Conservation (phyloP, 176 grass and related monocot genomes). For the Oryza punctata region DNA sequence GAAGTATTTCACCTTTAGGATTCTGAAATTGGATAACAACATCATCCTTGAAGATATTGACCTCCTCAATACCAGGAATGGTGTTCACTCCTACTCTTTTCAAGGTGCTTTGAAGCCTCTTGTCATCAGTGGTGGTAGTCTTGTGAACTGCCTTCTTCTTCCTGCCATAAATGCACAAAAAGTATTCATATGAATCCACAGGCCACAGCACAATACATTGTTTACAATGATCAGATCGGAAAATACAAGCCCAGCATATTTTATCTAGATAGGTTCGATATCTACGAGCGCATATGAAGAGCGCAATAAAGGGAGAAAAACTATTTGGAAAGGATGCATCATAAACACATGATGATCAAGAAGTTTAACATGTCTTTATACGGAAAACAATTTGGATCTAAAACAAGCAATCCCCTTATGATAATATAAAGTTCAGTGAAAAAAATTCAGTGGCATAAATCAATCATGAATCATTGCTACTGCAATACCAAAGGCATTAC, state of each 20-base stretch:
- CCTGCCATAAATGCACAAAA: conserved; percentile 35
- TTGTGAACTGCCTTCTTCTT: conserved; percentile 96
- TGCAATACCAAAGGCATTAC: neutral
- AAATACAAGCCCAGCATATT: neutral
- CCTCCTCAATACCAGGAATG: conserved; percentile 81
- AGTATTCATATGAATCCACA: neutral
- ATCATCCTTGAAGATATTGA: conserved; percentile 86
- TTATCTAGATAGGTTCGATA: neutral
- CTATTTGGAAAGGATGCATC: neutral
- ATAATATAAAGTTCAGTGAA: no score
- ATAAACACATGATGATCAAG: neutral
- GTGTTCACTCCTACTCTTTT: conserved; percentile 74
- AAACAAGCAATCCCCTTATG: neutral
- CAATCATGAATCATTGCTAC: neutral
- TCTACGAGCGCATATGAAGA: neutral
- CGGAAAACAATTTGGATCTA: neutral
- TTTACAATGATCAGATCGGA: neutral
- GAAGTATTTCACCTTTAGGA: conserved; percentile 54
- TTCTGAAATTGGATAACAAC: conserved; percentile 73
- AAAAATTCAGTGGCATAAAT: neutral
- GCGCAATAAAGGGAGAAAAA: neutral
- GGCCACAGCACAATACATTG: neutral
- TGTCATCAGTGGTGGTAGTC: conserved; percentile 77
- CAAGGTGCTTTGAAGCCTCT: conserved; percentile 78
- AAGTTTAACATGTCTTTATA: neutral